Conservation (phyloP, 306 rosid genomes). For the Citrullus mucosospermus region DNA sequence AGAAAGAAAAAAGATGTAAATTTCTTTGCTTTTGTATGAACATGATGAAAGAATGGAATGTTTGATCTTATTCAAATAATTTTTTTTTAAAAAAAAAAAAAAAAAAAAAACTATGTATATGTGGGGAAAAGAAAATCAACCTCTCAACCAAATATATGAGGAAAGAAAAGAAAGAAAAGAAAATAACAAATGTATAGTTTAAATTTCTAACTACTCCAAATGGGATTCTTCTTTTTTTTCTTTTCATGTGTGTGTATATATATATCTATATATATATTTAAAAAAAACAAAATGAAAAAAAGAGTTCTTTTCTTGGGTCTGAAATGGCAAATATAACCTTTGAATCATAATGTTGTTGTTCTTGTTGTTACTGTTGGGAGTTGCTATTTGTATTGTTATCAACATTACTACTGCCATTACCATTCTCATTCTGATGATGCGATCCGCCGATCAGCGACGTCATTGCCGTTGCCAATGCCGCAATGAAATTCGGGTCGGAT, state of each 20-base stretch:
- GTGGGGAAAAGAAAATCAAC: neutral
- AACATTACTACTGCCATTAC: neutral
- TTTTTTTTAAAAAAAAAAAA: too few relatives aligned
- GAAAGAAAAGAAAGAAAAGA: neutral
- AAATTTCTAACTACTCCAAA: neutral
- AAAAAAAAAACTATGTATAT: neutral
- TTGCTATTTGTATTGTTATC: constrained; percentile 4
- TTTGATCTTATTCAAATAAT: neutral
- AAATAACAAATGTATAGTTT: neutral
- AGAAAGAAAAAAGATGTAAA: neutral
- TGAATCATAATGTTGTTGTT: constrained; percentile 4
- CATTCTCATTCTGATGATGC: constrained; percentile 20
- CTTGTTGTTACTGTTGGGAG: neutral
- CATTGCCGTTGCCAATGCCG: constrained; percentile 57
- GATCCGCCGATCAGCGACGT: constrained; percentile 42
- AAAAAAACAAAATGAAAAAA: neutral
- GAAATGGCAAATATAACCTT: neutral
- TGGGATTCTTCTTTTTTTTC: neutral
- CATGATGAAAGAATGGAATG: neutral
- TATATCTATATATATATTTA: neutral
- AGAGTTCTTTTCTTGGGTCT: neutral
- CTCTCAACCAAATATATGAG: neutral
- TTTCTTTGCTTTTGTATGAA: neutral
- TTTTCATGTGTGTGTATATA: neutral
- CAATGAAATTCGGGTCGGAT: constrained; percentile 54